These are phyloP conservation scores for Alternaria alternata DNA, from an alignment of 2,329 filamentous ascomycete species.

Conservation along the genomic window DNA sequence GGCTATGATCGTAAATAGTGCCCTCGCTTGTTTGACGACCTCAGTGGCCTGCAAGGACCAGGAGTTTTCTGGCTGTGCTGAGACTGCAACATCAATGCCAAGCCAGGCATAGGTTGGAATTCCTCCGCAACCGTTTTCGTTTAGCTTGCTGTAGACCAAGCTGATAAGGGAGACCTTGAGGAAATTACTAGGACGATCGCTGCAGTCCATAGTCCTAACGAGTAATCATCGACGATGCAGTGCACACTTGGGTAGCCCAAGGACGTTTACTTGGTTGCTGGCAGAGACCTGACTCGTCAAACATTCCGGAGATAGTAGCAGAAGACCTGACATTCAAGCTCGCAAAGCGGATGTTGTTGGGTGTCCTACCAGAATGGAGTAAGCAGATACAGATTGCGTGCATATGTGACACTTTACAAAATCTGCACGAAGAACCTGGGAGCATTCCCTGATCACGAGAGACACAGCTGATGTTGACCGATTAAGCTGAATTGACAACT, in stretches of 20 bases:
- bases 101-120: conserved; percentile 14
- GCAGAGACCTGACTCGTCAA: neutral
- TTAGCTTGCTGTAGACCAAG: conserved; percentile 14
- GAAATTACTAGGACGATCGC: conserved; percentile 2
- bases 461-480: neutral
- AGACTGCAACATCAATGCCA: conserved; percentile 10
- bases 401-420: neutral
- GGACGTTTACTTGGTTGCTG: neutral
- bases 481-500: conserved; percentile 1
- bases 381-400: conserved; percentile 7
- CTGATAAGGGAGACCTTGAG: neutral
- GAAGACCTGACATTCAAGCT: neutral
- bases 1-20: conserved; percentile 12
- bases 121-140: conserved; percentile 21
- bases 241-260: neutral
- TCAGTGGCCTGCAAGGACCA: conserved; percentile 23
- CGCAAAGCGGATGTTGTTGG: neutral
- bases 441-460: neutral
- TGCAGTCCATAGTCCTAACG: neutral
- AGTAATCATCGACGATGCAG: conserved; percentile 3
- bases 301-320: neutral
- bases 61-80: conserved; percentile 14
- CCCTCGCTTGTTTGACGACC: conserved; percentile 20
- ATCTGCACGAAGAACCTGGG: neutral
- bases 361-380: neutral